Conservation (phyloP, 495 filamentous ascomycete species). For the Penicillium pulvis region DNA sequence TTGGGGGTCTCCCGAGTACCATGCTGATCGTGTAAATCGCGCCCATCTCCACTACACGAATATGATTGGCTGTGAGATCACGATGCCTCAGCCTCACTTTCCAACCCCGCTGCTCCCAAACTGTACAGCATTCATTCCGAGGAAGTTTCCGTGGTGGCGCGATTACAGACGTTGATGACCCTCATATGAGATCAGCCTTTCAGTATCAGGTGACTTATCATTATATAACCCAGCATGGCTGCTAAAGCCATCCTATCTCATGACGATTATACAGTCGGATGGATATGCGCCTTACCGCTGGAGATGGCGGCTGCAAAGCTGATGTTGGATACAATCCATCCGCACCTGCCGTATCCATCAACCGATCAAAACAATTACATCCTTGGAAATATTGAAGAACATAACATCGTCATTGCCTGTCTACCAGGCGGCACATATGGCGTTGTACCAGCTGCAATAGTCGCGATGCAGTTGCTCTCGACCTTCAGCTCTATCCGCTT, state of each 20-base stretch:
- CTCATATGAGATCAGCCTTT: too few relatives aligned
- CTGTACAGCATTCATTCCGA: too few relatives aligned
- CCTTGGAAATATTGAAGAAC: conserved; percentile 28
- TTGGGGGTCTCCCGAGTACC: too few relatives aligned
- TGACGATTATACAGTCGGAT: conserved; percentile 25
- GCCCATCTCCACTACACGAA: too few relatives aligned
- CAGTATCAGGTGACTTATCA: too few relatives aligned
- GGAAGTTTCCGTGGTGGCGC: too few relatives aligned
- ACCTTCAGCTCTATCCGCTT: conserved; percentile 39
- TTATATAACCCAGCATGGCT: background rate
- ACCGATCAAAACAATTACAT: conserved; percentile 31
- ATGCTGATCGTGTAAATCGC: too few relatives aligned
- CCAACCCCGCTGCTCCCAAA: too few relatives aligned
- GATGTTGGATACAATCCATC: conserved; percentile 25
- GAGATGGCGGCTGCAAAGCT: conserved; percentile 23
- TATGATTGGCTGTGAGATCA: too few relatives aligned
- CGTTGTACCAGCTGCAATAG: conserved; percentile 28
- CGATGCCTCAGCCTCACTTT: too few relatives aligned
- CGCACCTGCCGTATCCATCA: background rate
- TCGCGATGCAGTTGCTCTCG: conserved; percentile 28
- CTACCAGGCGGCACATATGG: conserved; percentile 33
- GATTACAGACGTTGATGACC: too few relatives aligned
- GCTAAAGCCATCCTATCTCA: background rate
- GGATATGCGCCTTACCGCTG: conserved; percentile 27
- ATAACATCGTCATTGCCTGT: conserved; percentile 40